A percentile compares a stretch with the other conserved stretches of the same genome.
phyloP scores from a whole-genome alignment of 192 early-diverging fungal species.

The Obelidium mucronatum region DNA sequence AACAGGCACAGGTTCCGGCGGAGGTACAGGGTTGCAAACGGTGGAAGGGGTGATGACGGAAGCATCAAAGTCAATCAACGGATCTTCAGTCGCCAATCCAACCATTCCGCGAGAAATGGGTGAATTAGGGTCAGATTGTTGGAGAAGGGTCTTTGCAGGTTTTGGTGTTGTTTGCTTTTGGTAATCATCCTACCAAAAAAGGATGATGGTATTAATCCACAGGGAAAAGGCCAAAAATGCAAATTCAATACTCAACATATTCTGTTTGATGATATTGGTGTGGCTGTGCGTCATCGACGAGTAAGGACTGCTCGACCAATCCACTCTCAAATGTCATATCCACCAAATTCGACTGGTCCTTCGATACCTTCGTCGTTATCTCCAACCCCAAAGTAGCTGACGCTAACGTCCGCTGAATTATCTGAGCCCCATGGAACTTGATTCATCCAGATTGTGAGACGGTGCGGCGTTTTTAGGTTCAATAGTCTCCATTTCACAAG shows the following conservation, averaged over 20 bases:
- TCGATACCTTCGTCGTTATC: not conserved
- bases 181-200: too few relatives aligned
- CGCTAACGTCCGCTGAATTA: not conserved
- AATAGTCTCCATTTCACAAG: not conserved
- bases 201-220: too few relatives aligned
- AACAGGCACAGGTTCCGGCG: too few relatives aligned
- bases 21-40: not conserved
- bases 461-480: not conserved
- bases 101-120: constrained; percentile 1
- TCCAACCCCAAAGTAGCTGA: not conserved
- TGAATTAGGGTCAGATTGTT: too few relatives aligned
- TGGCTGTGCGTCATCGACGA: not conserved
- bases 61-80: not conserved
- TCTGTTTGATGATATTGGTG: not conserved
- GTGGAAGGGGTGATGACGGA: not conserved
- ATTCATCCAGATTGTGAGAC: not conserved
- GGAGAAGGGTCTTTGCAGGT: too few relatives aligned
- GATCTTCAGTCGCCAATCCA: not conserved
- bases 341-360: constrained; percentile 9
- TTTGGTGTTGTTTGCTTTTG: too few relatives aligned
- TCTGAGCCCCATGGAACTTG: not conserved
- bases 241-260: not conserved
- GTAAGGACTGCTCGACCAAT: constrained; percentile 5
- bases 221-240: too few relatives aligned
- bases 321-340: constrained; percentile 24